Base-by-base conservation (phyloP, 73 alveolate species). In the Uronychia setigera region DNA sequence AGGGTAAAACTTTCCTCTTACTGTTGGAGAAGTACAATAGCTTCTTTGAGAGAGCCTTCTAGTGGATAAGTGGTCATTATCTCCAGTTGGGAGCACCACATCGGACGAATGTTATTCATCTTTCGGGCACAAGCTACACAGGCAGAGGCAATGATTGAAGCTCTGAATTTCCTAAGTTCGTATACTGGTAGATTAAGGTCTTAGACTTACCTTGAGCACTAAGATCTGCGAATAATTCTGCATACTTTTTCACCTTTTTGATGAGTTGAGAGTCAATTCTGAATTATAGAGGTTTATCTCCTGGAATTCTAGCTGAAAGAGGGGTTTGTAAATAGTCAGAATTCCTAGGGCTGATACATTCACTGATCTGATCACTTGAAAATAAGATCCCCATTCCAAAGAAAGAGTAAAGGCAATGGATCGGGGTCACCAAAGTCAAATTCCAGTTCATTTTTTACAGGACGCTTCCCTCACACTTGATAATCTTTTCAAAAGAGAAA, bases 221-320 rank as follows among this genome's bases (percentile, higher is more conserved):
- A 1, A 86, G 34, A 79, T 86, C 92, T n/a, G 88, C 83, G 57
- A 79, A 86, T 84, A 86, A 79, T 57, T 86, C 92, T 25, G 92
- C 58, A 59, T 86, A 84, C 59, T 79, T 78, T 35, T 76, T 79
- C 0, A 86, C 87, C 26, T 80, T 46, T 32, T 76, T 86, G 34
- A 79, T 31, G 0, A 77, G 46, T 33, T 86, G 78, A 33, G 74
- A 59, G 59, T 86, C 92, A 5, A 86, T 86, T 5, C 35, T 87
- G 28, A 9, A 26, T n/a, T 74, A 11, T 0, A 1, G 26, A 28
- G 1, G 59, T 0, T 57, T 1, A n/a, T n/a, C n/a, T n/a, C n/a
- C n/a, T n/a, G n/a, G n/a, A n/a, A n/a, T 29, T 67, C 67, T 27
- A 35, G 26, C 29, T 58, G n/a, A n/a, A n/a, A n/a, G n/a, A n/a